Evolutionary conservation across 345 rosid genomes (phyloP), one percentile per base, ranked within the genome.

Genomic region (Adansonia digitata): DNA sequence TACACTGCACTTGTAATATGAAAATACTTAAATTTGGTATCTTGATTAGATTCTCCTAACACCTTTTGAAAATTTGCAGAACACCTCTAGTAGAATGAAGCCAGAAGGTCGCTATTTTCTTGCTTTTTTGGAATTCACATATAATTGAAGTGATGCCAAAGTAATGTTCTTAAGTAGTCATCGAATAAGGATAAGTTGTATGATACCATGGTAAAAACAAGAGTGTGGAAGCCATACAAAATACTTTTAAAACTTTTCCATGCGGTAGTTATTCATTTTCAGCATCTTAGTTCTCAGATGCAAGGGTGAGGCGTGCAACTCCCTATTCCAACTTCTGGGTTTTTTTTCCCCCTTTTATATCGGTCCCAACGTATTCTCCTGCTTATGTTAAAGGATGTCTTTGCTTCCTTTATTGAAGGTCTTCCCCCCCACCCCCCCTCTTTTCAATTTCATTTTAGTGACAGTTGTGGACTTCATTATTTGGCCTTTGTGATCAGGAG

Each of bases 131-230:
- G 24, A n/a, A 67, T 56, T 80, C 69, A 57, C 46, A 24, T 46
- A 46, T 42, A 2, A 40, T 62, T 29, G 52, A 68, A 68, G 71
- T 43, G 73, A 73, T 66, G 62, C 68, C 49, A 74, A 70, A 68
- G 45, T 43, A n/a, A 51, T 35, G 53, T 24, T 51, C 66, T 60
- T 31, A 40, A 43, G 37, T 20, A n/a, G 67, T 35, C 29, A n/a
- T 55, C 26, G 43, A 79, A 74, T 74, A 79, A 79, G 62, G 75
- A 75, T 52, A 71, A 52, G 78, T 71, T 75, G 81, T 39, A 34
- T 53, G 57, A 75, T 70, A 57, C 43, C 53, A 10, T 39, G 76
- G 73, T 48, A 42, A 51, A 27, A 48, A 61, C 13, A 74, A 10
- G 79, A 49, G 69, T 72, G 64, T 51, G 76, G 67, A 75, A 55